Base-by-base conservation (phyloP, 139 green algal genomes). In the Picochlorum sp. region DNA sequence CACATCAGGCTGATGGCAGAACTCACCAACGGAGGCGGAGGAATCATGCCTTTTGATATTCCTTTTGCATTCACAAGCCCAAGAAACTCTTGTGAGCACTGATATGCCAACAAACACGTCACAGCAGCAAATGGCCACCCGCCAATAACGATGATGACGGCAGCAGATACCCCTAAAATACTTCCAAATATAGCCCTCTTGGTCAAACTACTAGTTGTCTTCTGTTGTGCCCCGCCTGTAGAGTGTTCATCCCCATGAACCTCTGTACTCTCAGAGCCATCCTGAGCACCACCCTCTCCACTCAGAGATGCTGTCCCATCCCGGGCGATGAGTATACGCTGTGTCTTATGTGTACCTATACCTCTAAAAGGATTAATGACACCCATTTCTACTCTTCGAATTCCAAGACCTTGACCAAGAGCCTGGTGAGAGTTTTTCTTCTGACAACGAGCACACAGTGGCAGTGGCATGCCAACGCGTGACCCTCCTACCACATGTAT, bases 71-170 rank as follows among this genome's bases (percentile, higher is more conserved):
- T 54, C 15, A 79, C 54, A 45, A 80, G 28, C 44, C 73, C 68
- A 41, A 77, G 84, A 68, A 83, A 90, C 62, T 92, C 85, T 56
- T 38, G 62, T 1, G 82, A 84, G 8, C 79, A 78, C 30, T 92
- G 85, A 70, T 84, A 94, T 0, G 74, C 69, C 15, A 89, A 72
- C 26, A 92, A 76, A 64, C 85, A 78, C 23, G 74, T 52, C 11
- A 75, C 75, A 0, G 83, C 66, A 34, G 78, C 85, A 14, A 80
- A 84, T 13, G 81, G 34, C 62, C 74, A 74, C 11, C 86, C 85
- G 11, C 77, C 80, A 1, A 68, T 69, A 20, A 76, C 15, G 32
- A 92, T 84, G 14, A 89, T 64, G 5, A 74, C 79, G 3, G 76
- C 84, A 11, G 72, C 82, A 10, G 41, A 50, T 2, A 82, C 41